Evolutionary conservation across 768 basidiomycete species (phyloP).

Genomic region (Fomitopsis serialis): DNA sequence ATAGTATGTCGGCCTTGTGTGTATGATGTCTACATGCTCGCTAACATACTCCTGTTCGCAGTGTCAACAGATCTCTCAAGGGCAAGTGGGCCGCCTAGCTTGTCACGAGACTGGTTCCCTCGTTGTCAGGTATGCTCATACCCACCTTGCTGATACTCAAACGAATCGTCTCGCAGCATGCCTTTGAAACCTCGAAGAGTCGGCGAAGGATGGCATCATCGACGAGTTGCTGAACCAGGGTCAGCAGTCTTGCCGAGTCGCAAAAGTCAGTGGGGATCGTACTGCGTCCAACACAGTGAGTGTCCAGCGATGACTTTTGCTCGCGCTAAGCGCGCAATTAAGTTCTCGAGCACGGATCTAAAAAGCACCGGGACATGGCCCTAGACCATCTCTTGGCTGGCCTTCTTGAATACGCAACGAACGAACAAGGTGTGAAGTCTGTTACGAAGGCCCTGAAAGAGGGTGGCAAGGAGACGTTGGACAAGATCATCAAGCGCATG

Average conservation of each 20-base stretch:
- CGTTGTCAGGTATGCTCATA: slow-evolving; percentile 63
- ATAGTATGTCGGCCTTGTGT: slow-evolving; percentile 43
- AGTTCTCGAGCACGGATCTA: slow-evolving; percentile 85
- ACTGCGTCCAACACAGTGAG: slow-evolving; percentile 83
- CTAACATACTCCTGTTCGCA: slow-evolving; percentile 25
- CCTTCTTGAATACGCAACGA: slow-evolving; percentile 74
- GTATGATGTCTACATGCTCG: neutral
- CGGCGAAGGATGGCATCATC: slow-evolving; percentile 80
- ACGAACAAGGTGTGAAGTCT: slow-evolving; percentile 85
- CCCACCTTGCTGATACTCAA: slow-evolving; percentile 1
- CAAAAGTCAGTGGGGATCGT: slow-evolving; percentile 88
- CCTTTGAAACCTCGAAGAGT: slow-evolving; percentile 83
- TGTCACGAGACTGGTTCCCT: slow-evolving; percentile 89
- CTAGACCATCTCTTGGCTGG: slow-evolving; percentile 73
- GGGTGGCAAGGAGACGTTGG: slow-evolving; percentile 70
- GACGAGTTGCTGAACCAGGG: slow-evolving; percentile 80
- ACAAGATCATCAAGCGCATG: slow-evolving; percentile 73
- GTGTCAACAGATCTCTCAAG: slow-evolving; percentile 82
- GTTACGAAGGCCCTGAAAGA: slow-evolving; percentile 85
- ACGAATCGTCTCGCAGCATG: slow-evolving; percentile 46
- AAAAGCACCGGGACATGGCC: slow-evolving; percentile 67
- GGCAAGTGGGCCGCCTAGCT: slow-evolving; percentile 88
- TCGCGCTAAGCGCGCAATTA: neutral
- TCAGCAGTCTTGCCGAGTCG: slow-evolving; percentile 65
- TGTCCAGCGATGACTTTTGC: slow-evolving; percentile 4